Conservation (phyloP, 1,284 basidiomycete species). For the Irpex sp. region DNA sequence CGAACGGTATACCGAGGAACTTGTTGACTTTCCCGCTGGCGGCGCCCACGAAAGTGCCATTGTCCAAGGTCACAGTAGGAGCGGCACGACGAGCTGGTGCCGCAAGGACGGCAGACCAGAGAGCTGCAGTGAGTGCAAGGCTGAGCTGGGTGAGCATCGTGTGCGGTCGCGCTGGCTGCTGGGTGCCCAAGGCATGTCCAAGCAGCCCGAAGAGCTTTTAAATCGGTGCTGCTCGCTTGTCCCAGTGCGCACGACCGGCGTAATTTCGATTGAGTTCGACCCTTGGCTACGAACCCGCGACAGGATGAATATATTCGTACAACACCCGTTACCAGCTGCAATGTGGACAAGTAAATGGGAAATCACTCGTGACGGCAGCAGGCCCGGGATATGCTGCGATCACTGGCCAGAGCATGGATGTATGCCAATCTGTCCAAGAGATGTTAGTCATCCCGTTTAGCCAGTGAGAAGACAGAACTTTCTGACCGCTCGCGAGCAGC, state of each 20-base stretch:
- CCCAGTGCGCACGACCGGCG: not conserved
- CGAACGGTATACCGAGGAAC: conserved; percentile 37
- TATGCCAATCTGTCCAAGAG: not conserved
- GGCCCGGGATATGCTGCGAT: not conserved
- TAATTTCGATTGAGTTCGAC: not conserved
- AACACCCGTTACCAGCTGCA: not conserved
- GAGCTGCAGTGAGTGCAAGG: not conserved
- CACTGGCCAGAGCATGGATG: not conserved
- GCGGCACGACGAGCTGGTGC: not conserved
- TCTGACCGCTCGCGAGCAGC: not conserved
- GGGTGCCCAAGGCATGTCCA: not conserved
- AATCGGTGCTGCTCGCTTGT: not conserved
- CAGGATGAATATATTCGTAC: not conserved
- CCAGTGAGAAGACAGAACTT: not conserved
- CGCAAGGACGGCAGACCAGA: not conserved
- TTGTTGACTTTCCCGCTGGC: conserved; percentile 24
- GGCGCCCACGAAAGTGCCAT: conserved; percentile 29
- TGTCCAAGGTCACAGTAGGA: conserved; percentile 28
- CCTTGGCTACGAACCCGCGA: not conserved
- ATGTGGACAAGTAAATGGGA: not conserved
- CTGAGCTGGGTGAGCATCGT: conserved; percentile 1
- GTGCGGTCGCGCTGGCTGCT: not conserved
- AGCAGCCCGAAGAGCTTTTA: not conserved
- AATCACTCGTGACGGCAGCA: not conserved
- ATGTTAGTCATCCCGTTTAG: not conserved